Evolutionary conservation across 164 flowering plant genomes (phyloP).

Genomic region (Amborella trichopoda): DNA sequence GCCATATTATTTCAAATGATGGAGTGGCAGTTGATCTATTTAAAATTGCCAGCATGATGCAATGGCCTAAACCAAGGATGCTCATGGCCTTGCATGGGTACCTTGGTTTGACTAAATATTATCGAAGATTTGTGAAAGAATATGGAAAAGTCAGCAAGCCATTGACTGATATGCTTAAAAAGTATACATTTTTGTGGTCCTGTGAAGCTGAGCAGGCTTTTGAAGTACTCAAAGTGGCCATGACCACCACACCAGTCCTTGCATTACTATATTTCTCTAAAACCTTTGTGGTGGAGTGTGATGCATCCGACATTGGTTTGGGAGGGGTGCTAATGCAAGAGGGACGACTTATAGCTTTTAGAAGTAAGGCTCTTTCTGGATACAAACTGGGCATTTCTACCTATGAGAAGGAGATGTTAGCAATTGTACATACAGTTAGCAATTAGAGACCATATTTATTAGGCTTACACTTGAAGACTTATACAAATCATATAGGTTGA

Average conservation of each 20-base stretch:
- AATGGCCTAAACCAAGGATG: too few relatives aligned
- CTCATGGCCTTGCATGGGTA: too few relatives aligned
- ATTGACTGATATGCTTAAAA: too few relatives aligned
- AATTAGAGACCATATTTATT: background rate
- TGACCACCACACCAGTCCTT: background rate
- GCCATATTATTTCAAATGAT: too few relatives aligned
- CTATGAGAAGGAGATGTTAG: background rate
- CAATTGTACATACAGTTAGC: background rate
- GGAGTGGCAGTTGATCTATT: too few relatives aligned
- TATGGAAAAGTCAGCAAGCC: too few relatives aligned
- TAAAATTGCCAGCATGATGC: too few relatives aligned
- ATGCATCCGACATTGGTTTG: background rate
- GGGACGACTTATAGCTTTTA: background rate
- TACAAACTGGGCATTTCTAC: background rate
- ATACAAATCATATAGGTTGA: constrained; percentile 1
- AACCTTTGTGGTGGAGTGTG: background rate
- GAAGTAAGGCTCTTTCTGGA: background rate
- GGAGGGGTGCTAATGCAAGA: background rate
- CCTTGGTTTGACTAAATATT: too few relatives aligned
- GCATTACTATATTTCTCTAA: background rate
- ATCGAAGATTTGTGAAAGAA: too few relatives aligned
- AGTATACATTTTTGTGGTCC: too few relatives aligned
- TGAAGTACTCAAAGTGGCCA: background rate
- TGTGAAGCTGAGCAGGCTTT: background rate
- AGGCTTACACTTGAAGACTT: background rate